A percentile compares a stretch with the other conserved stretches of the same genome.
phyloP scores from a whole-genome alignment of 2,329 filamentous ascomycete genomes.

The Berkeleyomyces rouxiae region DNA sequence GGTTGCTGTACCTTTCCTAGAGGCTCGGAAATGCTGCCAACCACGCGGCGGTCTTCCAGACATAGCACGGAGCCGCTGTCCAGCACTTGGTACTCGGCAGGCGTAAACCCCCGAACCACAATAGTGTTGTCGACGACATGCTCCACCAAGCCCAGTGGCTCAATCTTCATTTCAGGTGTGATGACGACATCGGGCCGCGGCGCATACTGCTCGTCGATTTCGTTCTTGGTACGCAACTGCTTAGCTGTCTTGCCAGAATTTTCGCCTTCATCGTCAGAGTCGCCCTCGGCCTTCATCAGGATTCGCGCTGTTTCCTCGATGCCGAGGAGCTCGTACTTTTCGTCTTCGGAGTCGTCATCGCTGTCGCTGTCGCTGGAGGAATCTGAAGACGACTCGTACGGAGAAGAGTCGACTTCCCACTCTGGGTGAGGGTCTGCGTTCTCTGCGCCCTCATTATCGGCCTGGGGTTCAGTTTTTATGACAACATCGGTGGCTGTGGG shows the following conservation, averaged over 20 bases:
- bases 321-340: slow-evolving; percentile 56
- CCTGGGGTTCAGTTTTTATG: not conserved
- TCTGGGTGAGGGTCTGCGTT: slow-evolving; percentile 40
- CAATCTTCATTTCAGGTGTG: slow-evolving; percentile 58
- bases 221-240: slow-evolving; percentile 67
- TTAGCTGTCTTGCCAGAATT: slow-evolving; percentile 20
- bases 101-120: slow-evolving; percentile 60
- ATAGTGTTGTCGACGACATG: slow-evolving; percentile 62
- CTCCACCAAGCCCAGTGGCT: slow-evolving; percentile 58
- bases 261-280: slow-evolving; percentile 56
- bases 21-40: slow-evolving; percentile 72
- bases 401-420: slow-evolving; percentile 71
- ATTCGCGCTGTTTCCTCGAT: slow-evolving; percentile 71
- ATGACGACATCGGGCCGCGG: slow-evolving; percentile 67
- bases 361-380: slow-evolving; percentile 43
- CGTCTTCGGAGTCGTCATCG: slow-evolving; percentile 39
- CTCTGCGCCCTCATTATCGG: not conserved
- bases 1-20: slow-evolving; percentile 76
- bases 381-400: slow-evolving; percentile 51
- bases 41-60: slow-evolving; percentile 53
- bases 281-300: slow-evolving; percentile 67
- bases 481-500: not conserved
- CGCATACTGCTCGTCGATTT: slow-evolving; percentile 44
- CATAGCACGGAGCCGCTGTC: slow-evolving; percentile 75
- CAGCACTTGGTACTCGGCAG: slow-evolving; percentile 71